A percentile compares a stretch with the other conserved stretches of the same genome.
phyloP scores from a whole-genome alignment of 495 filamentous ascomycete genomes.

The Xylaria acuta region DNA sequence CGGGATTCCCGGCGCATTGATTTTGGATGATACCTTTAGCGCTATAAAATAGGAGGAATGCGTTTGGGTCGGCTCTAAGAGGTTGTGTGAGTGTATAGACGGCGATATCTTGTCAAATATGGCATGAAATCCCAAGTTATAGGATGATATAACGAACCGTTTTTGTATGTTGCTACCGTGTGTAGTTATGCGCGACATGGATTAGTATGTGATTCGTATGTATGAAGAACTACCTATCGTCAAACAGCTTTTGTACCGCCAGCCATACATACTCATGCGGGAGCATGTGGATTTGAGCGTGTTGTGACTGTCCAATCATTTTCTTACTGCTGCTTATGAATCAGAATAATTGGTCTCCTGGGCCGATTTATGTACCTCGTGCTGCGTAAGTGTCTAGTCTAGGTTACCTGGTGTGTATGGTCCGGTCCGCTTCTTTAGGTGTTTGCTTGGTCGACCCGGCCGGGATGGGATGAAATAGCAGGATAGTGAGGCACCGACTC shows the following conservation, averaged over 20 bases:
- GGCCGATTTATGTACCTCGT: not conserved
- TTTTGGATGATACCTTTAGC: slow-evolving; percentile 14
- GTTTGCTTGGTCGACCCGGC: not conserved
- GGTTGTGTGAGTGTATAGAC: not conserved
- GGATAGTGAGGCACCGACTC: too few species aligned
- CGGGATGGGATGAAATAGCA: too few species aligned
- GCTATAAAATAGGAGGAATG: not conserved
- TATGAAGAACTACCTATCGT: not conserved
- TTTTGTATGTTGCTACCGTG: not conserved
- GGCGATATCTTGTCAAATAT: not conserved
- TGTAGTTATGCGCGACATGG: not conserved
- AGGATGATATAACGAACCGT: not conserved
- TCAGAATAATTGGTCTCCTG: not conserved
- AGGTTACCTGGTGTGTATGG: too few species aligned
- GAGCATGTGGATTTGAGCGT: not conserved
- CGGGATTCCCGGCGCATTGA: not conserved
- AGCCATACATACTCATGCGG: not conserved
- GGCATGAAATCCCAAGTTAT: not conserved
- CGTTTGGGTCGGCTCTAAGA: not conserved
- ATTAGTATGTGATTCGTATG: not conserved
- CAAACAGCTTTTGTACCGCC: too few species aligned
- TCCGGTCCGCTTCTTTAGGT: not conserved
- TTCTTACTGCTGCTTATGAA: not conserved
- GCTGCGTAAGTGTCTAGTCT: not conserved
- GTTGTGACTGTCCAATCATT: not conserved